Conservation (phyloP, 176 grass and related monocot genomes). For the Thalia dealbata region DNA sequence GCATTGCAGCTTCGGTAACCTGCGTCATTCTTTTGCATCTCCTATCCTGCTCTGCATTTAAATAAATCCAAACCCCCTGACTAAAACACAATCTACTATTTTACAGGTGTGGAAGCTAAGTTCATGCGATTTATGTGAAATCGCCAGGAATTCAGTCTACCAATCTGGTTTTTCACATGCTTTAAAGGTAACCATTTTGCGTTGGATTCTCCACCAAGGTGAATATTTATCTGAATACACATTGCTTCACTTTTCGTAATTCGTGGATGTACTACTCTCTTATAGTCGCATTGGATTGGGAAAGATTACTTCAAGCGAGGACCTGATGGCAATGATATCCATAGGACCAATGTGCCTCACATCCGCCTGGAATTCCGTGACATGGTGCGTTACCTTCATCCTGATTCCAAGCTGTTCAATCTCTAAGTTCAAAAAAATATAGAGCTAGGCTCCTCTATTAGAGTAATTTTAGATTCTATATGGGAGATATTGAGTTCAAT, state of each 20-base stretch:
- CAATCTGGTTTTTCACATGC: conserved; percentile 87
- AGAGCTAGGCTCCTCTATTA: too few relatives aligned
- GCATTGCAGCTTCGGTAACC: conserved; percentile 78
- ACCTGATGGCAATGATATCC: conserved; percentile 73
- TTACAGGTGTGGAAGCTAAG: conserved; percentile 91
- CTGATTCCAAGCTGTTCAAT: too few relatives aligned
- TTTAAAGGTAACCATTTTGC: conserved; percentile 51
- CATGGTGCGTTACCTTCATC: conserved; percentile 24
- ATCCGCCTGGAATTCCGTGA: conserved; percentile 85
- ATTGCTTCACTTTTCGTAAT: background rate
- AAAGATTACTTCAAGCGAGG: conserved; percentile 76
- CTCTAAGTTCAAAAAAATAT: too few relatives aligned
- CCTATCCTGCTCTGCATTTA: background rate
- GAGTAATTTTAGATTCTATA: too few relatives aligned
- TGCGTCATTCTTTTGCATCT: background rate
- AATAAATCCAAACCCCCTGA: background rate
- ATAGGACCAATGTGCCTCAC: conserved; percentile 85
- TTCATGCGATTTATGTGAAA: conserved; percentile 40
- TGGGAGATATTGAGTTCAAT: too few relatives aligned
- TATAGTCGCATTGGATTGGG: conserved; percentile 82
- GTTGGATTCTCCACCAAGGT: background rate
- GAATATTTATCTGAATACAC: background rate
- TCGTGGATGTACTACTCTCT: background rate
- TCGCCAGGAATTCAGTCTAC: conserved; percentile 78
- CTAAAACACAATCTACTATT: conserved; percentile 12